phyloP scores from a whole-genome alignment of 208 protist species.

The Tritrichomonas foetus region DNA sequence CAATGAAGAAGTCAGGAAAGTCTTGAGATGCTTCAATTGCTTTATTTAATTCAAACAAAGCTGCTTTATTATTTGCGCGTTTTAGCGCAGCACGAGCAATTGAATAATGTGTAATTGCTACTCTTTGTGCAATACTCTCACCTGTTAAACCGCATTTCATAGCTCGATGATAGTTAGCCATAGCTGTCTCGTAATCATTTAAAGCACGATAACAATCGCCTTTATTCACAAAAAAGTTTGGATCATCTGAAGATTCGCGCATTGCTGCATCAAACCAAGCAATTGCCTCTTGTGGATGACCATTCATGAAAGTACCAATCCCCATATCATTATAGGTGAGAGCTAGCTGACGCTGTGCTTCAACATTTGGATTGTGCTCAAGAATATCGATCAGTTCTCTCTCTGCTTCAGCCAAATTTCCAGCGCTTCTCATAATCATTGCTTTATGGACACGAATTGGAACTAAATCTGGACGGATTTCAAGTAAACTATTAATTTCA shows the following conservation, averaged over 20 bases:
- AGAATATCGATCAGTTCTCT: background rate
- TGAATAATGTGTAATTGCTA: constrained; percentile 34
- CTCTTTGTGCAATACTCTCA: background rate
- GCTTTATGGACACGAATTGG: background rate
- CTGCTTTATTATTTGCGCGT: background rate
- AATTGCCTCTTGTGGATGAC: background rate
- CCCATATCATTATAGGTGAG: constrained; percentile 31
- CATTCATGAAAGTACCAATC: constrained; percentile 21
- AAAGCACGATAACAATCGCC: background rate
- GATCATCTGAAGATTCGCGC: constrained; percentile 14
- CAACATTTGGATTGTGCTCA: background rate
- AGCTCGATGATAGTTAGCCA: background rate
- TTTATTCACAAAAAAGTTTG: constrained; percentile 29
- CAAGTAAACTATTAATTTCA: background rate
- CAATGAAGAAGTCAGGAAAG: background rate
- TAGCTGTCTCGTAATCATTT: background rate
- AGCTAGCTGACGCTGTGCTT: background rate
- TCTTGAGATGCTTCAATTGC: background rate
- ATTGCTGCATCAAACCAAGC: constrained; percentile 21
- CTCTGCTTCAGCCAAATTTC: background rate
- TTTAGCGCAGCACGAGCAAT: background rate
- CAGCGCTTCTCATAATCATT: background rate
- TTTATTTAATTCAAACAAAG: constrained; percentile 21
- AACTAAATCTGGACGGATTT: background rate
- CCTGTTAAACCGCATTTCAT: background rate